Base-by-base conservation (phyloP, 139 green algal genomes). In the Nannochloris sp. region DNA sequence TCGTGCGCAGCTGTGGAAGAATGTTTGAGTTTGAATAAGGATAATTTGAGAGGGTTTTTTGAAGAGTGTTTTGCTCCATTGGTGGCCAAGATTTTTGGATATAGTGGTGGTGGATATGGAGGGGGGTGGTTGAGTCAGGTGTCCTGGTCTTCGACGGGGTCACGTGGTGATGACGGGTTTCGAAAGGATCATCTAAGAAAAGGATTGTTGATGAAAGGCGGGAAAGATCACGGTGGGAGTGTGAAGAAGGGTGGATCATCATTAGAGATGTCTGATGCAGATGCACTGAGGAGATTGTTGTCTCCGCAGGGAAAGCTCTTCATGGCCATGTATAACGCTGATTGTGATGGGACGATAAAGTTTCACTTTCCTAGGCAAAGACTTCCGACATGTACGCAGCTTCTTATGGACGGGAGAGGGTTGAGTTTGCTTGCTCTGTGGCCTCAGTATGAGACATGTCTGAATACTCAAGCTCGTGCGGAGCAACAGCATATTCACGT, bases 11-110 rank as follows among this genome's bases (percentile, higher is more conserved):
- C 68, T 2, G 75, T 92, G 4, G 82, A 90, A 56, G 73, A 85
- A 9, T 92, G 78, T 69, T 34, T 92, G 3, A 27, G 64, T 4
- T 62, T 44, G 34, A 89, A 90, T 65, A 78, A 76, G 61, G 87
- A 94, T 70, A 92, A 92, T 66, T 58, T 85, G 18, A 71, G 87
- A 0, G 80, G 76, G 4, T 92, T 94, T 74, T 92, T 94, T 51
- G 87, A 92, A 46, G 74, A 82, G 48, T 90, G 78, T 58, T 90
- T 94, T 31, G 72, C 81, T 0, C 73, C 78, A 2, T 72, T 94
- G 37, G 70, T 94, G 15, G 83, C 79, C 60, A 74, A 75, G 2
- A 62, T 89, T 3, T 94, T 94, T 71, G 87, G 87, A 12, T 92
- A 90, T 62, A 84, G 85, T 53, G 79, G 85, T 49, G 69, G 74